Base-by-base conservation (phyloP, 768 basidiomycete genomes). In the Coprinopsis marcescibilis region DNA sequence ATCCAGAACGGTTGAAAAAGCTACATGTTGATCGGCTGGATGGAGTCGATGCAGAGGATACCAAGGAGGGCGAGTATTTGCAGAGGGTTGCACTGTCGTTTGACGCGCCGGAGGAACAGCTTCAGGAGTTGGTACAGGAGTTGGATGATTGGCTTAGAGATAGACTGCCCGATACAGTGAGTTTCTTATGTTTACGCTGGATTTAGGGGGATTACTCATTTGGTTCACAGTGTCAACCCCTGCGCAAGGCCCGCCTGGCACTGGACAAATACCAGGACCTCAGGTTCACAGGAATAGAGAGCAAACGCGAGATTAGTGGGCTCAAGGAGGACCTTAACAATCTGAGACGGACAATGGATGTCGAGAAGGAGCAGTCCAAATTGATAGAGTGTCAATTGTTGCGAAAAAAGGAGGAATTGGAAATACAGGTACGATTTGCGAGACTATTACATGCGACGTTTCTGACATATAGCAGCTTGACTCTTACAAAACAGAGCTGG, bases 11-110 rank as follows among this genome's bases (percentile, higher is more conserved):
- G 47, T 64, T 80, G 57, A 83, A 81, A 66, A 81, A 75, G 57
- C 65, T 86, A n/a, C 80, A 84, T 60, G 75, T 86, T 55, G 82
- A 79, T 53, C 68, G 67, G 21, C 62, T 66, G 13, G 64, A 67
- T 23, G 68, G 65, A 11, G 54, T 61, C 37, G 38, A 40, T 60
- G 48, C 52, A 15, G 63, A 68, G 29, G 65, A 67, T 30, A 57
- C 57, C 38, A 63, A 60, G 46, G 71, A 68, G 38, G 42, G 60
- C 17, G 66, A 69, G 43, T 58, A 71, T 30, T 41, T 75, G 32
- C 62, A 68, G 49, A 60, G 63, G 45, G 54, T 74, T 7, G 60
- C 62, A 1, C 34, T 69, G 23, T 57, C 65, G 27, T 75, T 72
- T 66, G 70, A 73, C 39, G 60, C 65, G 14, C 61, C 70, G 20